Conservation (phyloP, 2,329 filamentous ascomycete species). For the Diplocarpon mali region DNA sequence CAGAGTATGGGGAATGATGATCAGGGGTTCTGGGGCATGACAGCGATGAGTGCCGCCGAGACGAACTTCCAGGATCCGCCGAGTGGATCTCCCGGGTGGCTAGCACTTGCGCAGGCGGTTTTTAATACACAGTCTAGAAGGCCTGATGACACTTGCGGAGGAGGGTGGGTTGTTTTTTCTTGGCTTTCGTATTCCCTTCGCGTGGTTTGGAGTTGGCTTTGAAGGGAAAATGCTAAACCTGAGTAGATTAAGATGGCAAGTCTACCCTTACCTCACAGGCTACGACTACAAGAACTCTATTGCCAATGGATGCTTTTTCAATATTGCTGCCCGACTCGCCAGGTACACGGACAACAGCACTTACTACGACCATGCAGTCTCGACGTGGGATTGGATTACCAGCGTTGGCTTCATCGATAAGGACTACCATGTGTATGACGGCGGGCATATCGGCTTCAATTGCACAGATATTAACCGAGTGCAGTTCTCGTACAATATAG, state of each 20-base stretch:
- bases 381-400: constrained; percentile 55
- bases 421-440: constrained; percentile 46
- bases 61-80: constrained; percentile 62
- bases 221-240: constrained; percentile 8
- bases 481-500: constrained; percentile 62
- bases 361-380: constrained; percentile 66
- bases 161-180: constrained; percentile 37
- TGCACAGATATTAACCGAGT: constrained; percentile 44
- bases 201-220: not conserved
- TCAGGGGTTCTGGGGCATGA: constrained; percentile 68
- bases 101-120: constrained; percentile 66
- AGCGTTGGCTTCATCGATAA: constrained; percentile 46
- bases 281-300: constrained; percentile 59
- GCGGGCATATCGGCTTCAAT: constrained; percentile 33
- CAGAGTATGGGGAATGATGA: constrained; percentile 29
- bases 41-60: constrained; percentile 69
- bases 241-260: constrained; percentile 62
- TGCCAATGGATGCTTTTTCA: constrained; percentile 60
- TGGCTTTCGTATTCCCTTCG: too few species aligned
- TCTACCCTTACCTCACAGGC: constrained; percentile 53
- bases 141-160: constrained; percentile 60
- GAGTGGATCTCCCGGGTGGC: constrained; percentile 55
- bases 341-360: constrained; percentile 70
- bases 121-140: constrained; percentile 67
- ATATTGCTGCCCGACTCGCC: constrained; percentile 58